Percentiles rank a stretch among this genome's conserved stretches.
These are phyloP conservation scores for Vararia minispora DNA, from an alignment of 768 basidiomycete genomes.

Conservation along the genomic window DNA sequence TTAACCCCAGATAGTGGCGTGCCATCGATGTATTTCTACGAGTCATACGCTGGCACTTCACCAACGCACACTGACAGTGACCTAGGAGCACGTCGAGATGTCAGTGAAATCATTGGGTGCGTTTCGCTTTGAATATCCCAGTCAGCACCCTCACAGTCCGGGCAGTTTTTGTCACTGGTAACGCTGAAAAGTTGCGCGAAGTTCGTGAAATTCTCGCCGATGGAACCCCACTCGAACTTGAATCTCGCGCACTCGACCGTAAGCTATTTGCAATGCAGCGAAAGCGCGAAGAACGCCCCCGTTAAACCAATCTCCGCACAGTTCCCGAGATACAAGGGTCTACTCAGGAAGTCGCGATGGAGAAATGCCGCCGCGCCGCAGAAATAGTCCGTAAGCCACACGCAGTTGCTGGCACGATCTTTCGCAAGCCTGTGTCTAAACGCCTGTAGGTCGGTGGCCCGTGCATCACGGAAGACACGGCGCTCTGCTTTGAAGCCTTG, in stretches of 20 bases:
- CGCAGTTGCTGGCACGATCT: background rate
- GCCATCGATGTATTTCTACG: too few relatives aligned
- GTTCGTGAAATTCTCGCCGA: constrained; percentile 72
- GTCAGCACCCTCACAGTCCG: too few relatives aligned
- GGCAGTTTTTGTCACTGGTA: constrained; percentile 89
- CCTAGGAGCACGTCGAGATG: too few relatives aligned
- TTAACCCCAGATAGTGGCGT: too few relatives aligned
- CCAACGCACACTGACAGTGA: too few relatives aligned
- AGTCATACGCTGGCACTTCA: too few relatives aligned
- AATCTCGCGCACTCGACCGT: constrained; percentile 74
- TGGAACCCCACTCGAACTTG: constrained; percentile 63
- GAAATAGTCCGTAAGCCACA: constrained; percentile 43
- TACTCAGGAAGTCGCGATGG: constrained; percentile 79
- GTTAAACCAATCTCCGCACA: constrained; percentile 19
- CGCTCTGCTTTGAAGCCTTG: constrained; percentile 82
- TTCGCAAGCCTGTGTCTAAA: background rate
- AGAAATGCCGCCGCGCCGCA: constrained; percentile 80
- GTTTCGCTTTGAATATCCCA: too few relatives aligned
- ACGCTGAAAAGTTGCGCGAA: constrained; percentile 86
- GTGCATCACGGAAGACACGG: constrained; percentile 86
- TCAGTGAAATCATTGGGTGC: too few relatives aligned
- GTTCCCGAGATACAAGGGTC: constrained; percentile 94
- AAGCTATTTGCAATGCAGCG: constrained; percentile 21
- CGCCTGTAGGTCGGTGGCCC: constrained; percentile 33
- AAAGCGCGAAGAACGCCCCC: background rate